phyloP scores from a whole-genome alignment of 73 alveolate genomes.

The Tetrahymena thermophila region DNA sequence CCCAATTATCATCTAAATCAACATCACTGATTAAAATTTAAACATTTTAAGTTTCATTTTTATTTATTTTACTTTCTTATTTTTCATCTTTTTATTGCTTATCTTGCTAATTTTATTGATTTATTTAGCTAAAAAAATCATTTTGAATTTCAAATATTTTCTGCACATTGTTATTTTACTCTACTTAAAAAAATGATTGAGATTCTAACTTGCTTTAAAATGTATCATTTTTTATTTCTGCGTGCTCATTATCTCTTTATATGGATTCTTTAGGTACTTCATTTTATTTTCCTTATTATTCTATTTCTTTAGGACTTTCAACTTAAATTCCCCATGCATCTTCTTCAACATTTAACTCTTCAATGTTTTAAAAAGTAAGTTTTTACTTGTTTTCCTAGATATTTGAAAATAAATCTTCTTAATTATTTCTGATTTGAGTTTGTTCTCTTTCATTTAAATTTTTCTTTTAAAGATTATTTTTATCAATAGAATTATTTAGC shows the following conservation, averaged over 20 bases:
- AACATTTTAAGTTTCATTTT: neutral
- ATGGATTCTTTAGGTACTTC: neutral
- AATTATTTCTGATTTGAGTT: no score
- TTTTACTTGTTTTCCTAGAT: neutral
- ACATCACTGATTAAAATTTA: neutral
- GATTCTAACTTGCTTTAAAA: neutral
- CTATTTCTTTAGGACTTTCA: neutral
- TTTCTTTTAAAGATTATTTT: no score
- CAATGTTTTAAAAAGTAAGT: neutral
- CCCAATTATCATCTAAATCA: neutral
- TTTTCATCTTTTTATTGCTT: neutral
- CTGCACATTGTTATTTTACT: no score
- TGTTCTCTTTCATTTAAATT: neutral
- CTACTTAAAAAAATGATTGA: no score
- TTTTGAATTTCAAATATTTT: no score
- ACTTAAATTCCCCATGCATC: neutral
- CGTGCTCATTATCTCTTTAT: no score
- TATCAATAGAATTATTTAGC: neutral
- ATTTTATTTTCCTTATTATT: no score
- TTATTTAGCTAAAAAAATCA: no score
- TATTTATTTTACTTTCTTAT: no score
- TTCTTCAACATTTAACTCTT: neutral
- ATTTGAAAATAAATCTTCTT: no score
- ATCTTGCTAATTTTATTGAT: neutral
- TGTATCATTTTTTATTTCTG: no score